These are phyloP conservation scores for Venturia effusa DNA, from an alignment of 2,329 filamentous ascomycete species.

Conservation along the genomic window DNA sequence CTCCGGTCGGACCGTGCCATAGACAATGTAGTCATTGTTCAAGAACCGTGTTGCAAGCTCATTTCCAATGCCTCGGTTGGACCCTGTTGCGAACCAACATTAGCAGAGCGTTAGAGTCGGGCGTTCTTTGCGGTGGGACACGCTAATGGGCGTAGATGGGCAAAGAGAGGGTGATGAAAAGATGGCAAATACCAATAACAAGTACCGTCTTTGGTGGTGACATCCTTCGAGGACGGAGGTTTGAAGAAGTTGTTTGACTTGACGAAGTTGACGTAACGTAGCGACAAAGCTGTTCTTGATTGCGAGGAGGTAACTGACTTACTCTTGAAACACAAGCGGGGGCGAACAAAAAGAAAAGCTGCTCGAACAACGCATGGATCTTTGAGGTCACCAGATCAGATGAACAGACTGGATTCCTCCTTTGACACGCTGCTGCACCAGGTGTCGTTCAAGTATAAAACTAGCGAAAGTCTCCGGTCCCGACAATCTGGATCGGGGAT, in stretches of 20 bases:
- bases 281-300: background rate
- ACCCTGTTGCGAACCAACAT: background rate
- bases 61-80: conserved; percentile 1
- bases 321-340: background rate
- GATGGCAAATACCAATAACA: background rate
- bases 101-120: background rate
- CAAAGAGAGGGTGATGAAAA: background rate
- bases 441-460: background rate
- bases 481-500: background rate
- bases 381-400: background rate
- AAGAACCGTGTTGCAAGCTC: background rate
- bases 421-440: background rate
- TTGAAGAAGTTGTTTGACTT: background rate
- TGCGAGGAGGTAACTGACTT: background rate
- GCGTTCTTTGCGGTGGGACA: background rate
- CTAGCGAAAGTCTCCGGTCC: background rate
- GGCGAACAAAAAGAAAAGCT: background rate
- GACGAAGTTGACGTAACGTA: background rate
- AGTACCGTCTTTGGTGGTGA: background rate
- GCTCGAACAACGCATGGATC: background rate
- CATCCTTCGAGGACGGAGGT: background rate
- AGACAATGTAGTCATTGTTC: background rate
- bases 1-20: conserved; percentile 2
- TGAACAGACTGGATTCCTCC: background rate
- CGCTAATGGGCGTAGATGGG: background rate